Evolutionary conservation across 352 stramenopile species (phyloP), one percentile per base, ranked within the genome.

Genomic region (Globisporangium splendens): DNA sequence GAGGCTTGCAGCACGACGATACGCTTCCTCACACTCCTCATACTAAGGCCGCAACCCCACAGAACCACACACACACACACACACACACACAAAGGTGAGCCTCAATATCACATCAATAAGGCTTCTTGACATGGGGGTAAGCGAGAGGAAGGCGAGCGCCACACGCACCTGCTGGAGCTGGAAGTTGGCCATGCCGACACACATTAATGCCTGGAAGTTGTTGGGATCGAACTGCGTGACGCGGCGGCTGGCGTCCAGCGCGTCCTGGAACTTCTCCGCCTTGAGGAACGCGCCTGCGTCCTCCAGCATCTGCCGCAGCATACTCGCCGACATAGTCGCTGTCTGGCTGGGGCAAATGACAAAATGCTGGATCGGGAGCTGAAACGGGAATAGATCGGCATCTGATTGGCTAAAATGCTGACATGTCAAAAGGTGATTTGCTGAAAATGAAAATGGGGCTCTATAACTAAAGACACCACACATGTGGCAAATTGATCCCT

Each of bases 121-220:
- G n/a, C n/a, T n/a, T n/a, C n/a, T n/a, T n/a, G n/a, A n/a, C n/a
- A n/a, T n/a, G n/a, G n/a, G n/a, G n/a, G n/a, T n/a, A n/a, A n/a
- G n/a, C n/a, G n/a, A n/a, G n/a, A n/a, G n/a, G n/a, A n/a, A n/a
- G n/a, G n/a, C n/a, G 24, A 31, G 5, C 5, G 5, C 24, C 24
- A 5, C 24, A 31, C 24, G 24, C 24, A 92, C 84, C 59, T 89
- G 63, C 44, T 91, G 54, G 14, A 95, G 62, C 46, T 91, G 72
- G 64, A 88, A 86, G 54, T 69, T 86, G n/a, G 83, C 75, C 57
- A 93, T 65, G 18, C 86, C 86, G 44, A 93, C 73, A 48, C 79
- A 91, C 70, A 95, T 81, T 46, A 93, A 77, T 33, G 83, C 86
- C 59, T 91, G 80, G 47, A 93, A 94, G 66, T 88, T 94, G 69